phyloP scores from a whole-genome alignment of 2,329 filamentous ascomycete species.

The Xylaria sp. region DNA sequence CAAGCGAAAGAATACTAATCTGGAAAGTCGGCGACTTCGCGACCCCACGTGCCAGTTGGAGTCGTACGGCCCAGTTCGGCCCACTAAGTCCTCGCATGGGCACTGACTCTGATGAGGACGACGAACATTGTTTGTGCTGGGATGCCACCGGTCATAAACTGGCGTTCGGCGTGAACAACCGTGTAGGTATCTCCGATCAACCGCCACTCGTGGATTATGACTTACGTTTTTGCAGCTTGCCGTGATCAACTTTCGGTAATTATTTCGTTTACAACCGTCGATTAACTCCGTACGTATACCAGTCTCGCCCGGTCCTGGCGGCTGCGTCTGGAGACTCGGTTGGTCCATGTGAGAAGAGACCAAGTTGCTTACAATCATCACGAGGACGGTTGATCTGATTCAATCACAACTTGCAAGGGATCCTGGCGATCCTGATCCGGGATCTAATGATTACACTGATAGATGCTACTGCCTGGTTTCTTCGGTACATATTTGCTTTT shows the following conservation, averaged over 20 bases:
- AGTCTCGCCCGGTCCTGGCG: background rate
- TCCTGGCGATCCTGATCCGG: background rate
- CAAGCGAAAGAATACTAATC: conserved; percentile 53
- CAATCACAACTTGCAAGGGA: background rate
- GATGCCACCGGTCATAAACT: conserved; percentile 57
- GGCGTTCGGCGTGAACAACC: conserved; percentile 58
- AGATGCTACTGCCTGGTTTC: background rate
- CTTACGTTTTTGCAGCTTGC: conserved; percentile 38
- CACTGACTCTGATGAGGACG: conserved; percentile 52
- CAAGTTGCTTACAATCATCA: conserved; percentile 1
- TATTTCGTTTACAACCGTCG: background rate
- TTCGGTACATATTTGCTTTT: background rate
- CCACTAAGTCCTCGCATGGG: conserved; percentile 54
- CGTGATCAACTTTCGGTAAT: conserved; percentile 47
- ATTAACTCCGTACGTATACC: background rate
- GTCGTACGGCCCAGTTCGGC: conserved; percentile 47
- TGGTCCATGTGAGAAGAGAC: background rate
- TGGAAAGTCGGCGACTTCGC: conserved; percentile 59
- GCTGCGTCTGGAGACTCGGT: background rate
- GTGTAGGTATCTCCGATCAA: conserved; percentile 42
- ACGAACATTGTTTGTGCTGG: conserved; percentile 58
- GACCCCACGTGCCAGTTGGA: conserved; percentile 58
- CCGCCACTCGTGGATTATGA: background rate
- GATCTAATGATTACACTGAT: conserved; percentile 1
- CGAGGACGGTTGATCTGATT: background rate